These are phyloP conservation scores for Pseudozyma pruni DNA, from an alignment of 1,284 basidiomycete species.

Conservation along the genomic window DNA sequence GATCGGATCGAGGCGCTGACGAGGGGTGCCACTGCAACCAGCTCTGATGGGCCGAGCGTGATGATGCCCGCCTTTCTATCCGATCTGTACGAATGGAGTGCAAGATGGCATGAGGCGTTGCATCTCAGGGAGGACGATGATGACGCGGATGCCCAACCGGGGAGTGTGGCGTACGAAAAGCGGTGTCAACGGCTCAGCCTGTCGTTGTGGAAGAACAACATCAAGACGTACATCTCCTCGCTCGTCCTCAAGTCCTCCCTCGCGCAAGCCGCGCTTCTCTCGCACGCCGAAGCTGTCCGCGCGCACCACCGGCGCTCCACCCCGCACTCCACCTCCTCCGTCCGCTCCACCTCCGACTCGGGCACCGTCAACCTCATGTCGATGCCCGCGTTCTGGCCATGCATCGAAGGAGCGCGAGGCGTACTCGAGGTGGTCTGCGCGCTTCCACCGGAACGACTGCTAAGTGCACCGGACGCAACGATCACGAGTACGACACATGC, in stretches of 20 bases:
- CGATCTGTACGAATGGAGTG: conserved; percentile 43
- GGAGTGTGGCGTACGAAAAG: conserved; percentile 20
- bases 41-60: conserved; percentile 45
- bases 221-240: conserved; percentile 50
- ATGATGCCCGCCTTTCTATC: conserved; percentile 51
- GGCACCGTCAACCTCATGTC: conserved; percentile 46
- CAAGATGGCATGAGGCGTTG: conserved; percentile 43
- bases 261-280: conserved; percentile 40
- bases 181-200: conserved; percentile 35
- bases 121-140: conserved; percentile 40
- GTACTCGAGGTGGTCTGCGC: conserved; percentile 40
- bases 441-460: conserved; percentile 24
- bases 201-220: conserved; percentile 45
- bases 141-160: conserved; percentile 22
- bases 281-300: conserved; percentile 28
- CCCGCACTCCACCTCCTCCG: no score
- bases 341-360: no score
- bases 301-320: no score
- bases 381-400: conserved; percentile 52
- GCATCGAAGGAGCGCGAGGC: conserved; percentile 41
- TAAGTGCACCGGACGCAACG: conserved; percentile 41
- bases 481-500: conserved; percentile 44
- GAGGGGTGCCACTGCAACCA: conserved; percentile 28
- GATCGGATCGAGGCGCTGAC: conserved; percentile 46
- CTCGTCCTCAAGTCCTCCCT: conserved; percentile 47